A percentile compares a stretch with the other conserved stretches of the same genome.
Evolutionary conservation across 192 early-diverging fungal genomes (phyloP).

Genomic region (Umbelopsis ramanniana): DNA sequence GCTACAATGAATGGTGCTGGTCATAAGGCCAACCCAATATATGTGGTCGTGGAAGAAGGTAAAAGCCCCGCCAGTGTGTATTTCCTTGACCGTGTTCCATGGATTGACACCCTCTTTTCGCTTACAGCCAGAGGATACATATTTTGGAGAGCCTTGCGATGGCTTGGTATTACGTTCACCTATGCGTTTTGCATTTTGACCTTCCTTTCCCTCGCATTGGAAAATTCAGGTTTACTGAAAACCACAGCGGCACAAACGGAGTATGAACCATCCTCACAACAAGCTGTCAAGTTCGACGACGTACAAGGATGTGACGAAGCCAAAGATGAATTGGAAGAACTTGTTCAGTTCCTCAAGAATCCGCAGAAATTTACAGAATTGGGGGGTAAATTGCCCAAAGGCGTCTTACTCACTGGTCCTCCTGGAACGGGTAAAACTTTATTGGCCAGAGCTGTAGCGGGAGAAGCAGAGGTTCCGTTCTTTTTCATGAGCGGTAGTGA

Average conservation of each 20-base stretch:
- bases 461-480: constrained; percentile 97
- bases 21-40: constrained; percentile 62
- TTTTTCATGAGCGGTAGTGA: constrained; percentile 99
- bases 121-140: constrained; percentile 56
- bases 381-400: constrained; percentile 96
- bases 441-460: constrained; percentile 94
- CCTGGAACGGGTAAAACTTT: constrained; percentile 99
- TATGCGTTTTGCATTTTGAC: constrained; percentile 77
- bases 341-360: constrained; percentile 94
- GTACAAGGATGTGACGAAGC: constrained; percentile 99
- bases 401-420: constrained; percentile 84
- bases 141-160: constrained; percentile 61
- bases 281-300: constrained; percentile 85
- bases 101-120: too few species aligned
- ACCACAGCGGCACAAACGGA: constrained; percentile 60
- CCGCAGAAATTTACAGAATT: constrained; percentile 90
- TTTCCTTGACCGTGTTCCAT: too few species aligned
- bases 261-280: constrained; percentile 60
- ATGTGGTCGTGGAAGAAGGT: constrained; percentile 66
- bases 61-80: too few species aligned
- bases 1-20: constrained; percentile 42
- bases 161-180: constrained; percentile 63
- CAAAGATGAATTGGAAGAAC: constrained; percentile 95
- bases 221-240: constrained; percentile 73
- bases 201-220: constrained; percentile 66